Conservation (phyloP, 2,329 filamentous ascomycete genomes). For the Teratosphaeriaceae sp. region DNA sequence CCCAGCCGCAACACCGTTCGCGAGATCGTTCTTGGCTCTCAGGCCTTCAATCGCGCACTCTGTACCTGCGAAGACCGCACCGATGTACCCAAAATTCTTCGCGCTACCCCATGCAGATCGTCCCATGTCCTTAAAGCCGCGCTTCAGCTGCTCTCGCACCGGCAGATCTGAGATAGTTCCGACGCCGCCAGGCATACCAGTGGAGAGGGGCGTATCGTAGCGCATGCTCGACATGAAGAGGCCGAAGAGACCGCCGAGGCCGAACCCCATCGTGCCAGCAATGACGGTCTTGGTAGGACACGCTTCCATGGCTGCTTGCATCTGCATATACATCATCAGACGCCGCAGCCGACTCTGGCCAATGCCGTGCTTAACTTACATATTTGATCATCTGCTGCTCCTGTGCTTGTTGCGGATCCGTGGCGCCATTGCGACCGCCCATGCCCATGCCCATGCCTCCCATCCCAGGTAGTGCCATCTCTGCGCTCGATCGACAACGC, state of each 20-base stretch:
- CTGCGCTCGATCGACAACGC: neutral
- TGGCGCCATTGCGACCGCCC: slow-evolving; percentile 9
- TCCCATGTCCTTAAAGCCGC: slow-evolving; percentile 95
- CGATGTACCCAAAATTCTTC: slow-evolving; percentile 93
- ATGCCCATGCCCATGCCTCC: slow-evolving; percentile 12
- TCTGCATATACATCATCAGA: slow-evolving; percentile 41
- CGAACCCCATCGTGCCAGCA: slow-evolving; percentile 89
- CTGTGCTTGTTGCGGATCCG: slow-evolving; percentile 31
- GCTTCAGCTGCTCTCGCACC: slow-evolving; percentile 71
- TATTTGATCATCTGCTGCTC: slow-evolving; percentile 44
- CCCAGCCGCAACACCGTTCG: slow-evolving; percentile 79
- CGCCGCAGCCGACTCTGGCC: neutral
- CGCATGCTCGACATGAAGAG: slow-evolving; percentile 99
- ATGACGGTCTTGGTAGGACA: slow-evolving; percentile 84
- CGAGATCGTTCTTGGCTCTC: slow-evolving; percentile 87
- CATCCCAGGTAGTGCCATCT: slow-evolving; percentile 20
- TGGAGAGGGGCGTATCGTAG: slow-evolving; percentile 84
- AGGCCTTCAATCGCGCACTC: slow-evolving; percentile 94
- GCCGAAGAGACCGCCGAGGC: slow-evolving; percentile 86
- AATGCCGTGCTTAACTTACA: slow-evolving; percentile 22
- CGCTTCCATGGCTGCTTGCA: slow-evolving; percentile 82
- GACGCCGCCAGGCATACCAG: slow-evolving; percentile 42
- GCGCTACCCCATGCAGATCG: slow-evolving; percentile 71
- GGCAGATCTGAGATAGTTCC: slow-evolving; percentile 58
- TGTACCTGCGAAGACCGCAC: slow-evolving; percentile 82